A percentile compares a stretch with the other conserved stretches of the same genome.
phyloP scores from a whole-genome alignment of 2,329 filamentous ascomycete genomes.

The Cryphonectria carpinicola region DNA sequence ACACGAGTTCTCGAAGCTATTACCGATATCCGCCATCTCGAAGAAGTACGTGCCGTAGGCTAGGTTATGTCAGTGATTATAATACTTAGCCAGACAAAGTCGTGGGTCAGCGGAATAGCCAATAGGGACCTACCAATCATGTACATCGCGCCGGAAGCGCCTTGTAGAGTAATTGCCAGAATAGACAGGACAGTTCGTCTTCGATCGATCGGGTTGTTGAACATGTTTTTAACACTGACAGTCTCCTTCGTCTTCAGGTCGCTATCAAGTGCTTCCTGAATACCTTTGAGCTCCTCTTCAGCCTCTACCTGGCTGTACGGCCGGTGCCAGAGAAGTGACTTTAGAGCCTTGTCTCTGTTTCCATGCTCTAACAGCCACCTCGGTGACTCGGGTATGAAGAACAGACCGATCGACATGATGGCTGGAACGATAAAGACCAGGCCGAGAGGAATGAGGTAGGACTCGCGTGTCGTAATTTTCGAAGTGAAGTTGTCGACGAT shows the following conservation, averaged over 20 bases:
- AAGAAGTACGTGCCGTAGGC: constrained; percentile 64
- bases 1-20: constrained; percentile 60
- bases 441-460: constrained; percentile 47
- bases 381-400: constrained; percentile 47
- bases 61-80: constrained; percentile 33
- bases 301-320: constrained; percentile 39
- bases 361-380: constrained; percentile 45
- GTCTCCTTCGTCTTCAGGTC: constrained; percentile 39
- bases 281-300: constrained; percentile 42
- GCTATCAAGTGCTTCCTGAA: constrained; percentile 41
- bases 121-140: constrained; percentile 39
- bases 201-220: constrained; percentile 55
- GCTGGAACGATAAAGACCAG: constrained; percentile 45
- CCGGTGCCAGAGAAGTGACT: constrained; percentile 39
- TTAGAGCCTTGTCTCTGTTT: constrained; percentile 36
- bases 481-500: constrained; percentile 55
- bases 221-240: constrained; percentile 50
- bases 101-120: neutral
- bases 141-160: constrained; percentile 54
- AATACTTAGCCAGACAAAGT: neutral
- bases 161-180: constrained; percentile 53
- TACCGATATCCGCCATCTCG: constrained; percentile 58
- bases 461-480: constrained; percentile 40
- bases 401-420: constrained; percentile 41
- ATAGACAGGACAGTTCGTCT: constrained; percentile 54